A percentile compares a stretch with the other conserved stretches of the same genome.
Conservation (phyloP, 2,329 filamentous ascomycete genomes). For the Pyricularia grisea region DNA sequence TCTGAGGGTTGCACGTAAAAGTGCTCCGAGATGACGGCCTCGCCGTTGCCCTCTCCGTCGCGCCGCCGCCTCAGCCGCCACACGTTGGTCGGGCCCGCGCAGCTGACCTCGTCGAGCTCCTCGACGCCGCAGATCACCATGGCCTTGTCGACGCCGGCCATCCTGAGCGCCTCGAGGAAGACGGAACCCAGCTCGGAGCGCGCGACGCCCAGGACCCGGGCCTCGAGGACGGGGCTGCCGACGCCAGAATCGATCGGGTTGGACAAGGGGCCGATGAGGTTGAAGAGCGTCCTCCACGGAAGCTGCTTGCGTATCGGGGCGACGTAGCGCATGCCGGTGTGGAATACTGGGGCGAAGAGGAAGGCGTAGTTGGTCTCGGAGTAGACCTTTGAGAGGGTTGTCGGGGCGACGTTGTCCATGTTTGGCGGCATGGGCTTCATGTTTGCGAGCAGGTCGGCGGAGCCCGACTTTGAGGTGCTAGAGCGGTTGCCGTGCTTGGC, state of each 20-base stretch:
- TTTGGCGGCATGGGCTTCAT: conserved; percentile 64
- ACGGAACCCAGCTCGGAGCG: conserved; percentile 78
- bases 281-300: conserved; percentile 95
- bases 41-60: conserved; percentile 21
- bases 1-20: conserved; percentile 76
- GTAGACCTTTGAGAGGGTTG: conserved; percentile 66
- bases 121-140: conserved; percentile 90
- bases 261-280: conserved; percentile 83
- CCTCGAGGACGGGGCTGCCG: conserved; percentile 54
- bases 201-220: conserved; percentile 87
- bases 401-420: conserved; percentile 63
- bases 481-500: conserved; percentile 96
- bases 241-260: conserved; percentile 64
- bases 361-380: conserved; percentile 82
- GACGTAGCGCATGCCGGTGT: conserved; percentile 87
- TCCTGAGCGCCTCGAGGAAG: conserved; percentile 74
- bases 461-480: conserved; percentile 90
- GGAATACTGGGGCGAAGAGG: conserved; percentile 91
- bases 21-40: conserved; percentile 53
- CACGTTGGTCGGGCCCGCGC: conserved; percentile 79
- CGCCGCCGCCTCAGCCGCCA: conserved; percentile 58
- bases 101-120: conserved; percentile 91
- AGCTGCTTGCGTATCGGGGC: conserved; percentile 79
- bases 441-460: conserved; percentile 78
- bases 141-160: conserved; percentile 71